These are phyloP conservation scores for Trypanosoma brucei DNA, from an alignment of 208 protist genomes.

Conservation along the genomic window DNA sequence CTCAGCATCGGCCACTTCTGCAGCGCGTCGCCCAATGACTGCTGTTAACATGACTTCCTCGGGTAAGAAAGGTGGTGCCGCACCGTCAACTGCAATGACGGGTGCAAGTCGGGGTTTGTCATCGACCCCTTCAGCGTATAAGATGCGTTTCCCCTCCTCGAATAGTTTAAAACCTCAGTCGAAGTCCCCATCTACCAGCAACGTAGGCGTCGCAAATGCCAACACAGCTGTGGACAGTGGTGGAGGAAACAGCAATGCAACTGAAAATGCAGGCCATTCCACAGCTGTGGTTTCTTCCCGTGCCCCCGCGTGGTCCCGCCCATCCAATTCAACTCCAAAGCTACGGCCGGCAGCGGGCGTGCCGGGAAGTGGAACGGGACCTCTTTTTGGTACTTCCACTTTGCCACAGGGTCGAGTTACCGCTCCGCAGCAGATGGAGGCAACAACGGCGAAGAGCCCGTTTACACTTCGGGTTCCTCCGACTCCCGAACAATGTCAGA, in stretches of 20 bases:
- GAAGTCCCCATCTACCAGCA: background rate
- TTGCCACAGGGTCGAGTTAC: background rate
- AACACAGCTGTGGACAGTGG: background rate
- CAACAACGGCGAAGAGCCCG: slow-evolving; percentile 17
- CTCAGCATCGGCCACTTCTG: slow-evolving; percentile 1
- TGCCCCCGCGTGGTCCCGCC: background rate
- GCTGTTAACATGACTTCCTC: background rate
- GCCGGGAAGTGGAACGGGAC: background rate
- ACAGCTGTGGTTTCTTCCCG: background rate
- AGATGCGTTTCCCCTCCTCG: background rate
- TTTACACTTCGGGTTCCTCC: slow-evolving; percentile 20
- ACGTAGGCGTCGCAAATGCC: background rate
- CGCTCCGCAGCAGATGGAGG: background rate
- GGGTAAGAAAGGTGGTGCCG: slow-evolving; percentile 1
- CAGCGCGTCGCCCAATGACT: slow-evolving; percentile 5
- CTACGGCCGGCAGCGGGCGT: background rate
- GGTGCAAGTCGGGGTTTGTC: background rate
- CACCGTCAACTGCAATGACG: background rate
- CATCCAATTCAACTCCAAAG: slow-evolving; percentile 1
- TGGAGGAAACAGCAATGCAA: background rate
- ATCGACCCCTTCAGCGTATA: background rate
- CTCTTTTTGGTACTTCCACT: slow-evolving; percentile 9
- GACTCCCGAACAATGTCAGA: slow-evolving; percentile 19
- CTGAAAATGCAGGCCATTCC: background rate
- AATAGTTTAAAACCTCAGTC: background rate